Percentiles rank a stretch among this genome's conserved stretches.
These are phyloP conservation scores for Gossypium thurberi DNA, from an alignment of 345 rosid genomes.

Conservation along the genomic window DNA sequence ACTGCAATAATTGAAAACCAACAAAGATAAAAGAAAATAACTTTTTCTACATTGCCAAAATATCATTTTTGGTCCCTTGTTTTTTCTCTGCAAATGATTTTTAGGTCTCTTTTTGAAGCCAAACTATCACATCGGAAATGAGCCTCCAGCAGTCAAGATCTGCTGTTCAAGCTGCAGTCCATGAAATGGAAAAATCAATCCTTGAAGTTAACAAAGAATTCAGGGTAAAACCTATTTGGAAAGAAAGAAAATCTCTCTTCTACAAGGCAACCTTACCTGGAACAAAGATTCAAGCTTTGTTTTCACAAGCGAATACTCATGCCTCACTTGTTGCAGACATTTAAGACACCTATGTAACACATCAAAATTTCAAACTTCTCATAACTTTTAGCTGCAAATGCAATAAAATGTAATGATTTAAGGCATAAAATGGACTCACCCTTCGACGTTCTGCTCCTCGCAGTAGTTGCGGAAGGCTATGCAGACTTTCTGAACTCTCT, in stretches of 20 bases:
- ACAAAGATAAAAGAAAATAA: not conserved
- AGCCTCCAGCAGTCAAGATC: slow-evolving; percentile 25
- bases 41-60: not conserved
- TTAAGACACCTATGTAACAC: slow-evolving; percentile 41
- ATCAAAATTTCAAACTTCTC: not conserved
- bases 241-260: not conserved
- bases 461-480: slow-evolving; percentile 15
- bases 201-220: not conserved
- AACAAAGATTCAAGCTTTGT: slow-evolving; percentile 55
- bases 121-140: not conserved
- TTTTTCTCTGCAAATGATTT: not conserved
- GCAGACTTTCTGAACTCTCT: slow-evolving; percentile 17
- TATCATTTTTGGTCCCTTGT: not conserved
- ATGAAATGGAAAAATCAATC: not conserved
- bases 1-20: not conserved
- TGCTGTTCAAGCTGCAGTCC: slow-evolving; percentile 47
- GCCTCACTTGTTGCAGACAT: slow-evolving; percentile 51
- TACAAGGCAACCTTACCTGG: slow-evolving; percentile 24
- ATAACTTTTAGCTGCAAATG: not conserved
- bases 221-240: not conserved
- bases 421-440: slow-evolving; percentile 5
- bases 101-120: not conserved
- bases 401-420: not conserved
- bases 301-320: slow-evolving; percentile 45
- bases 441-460: slow-evolving; percentile 12